Conservation (phyloP, 2,329 filamentous ascomycete genomes). For the Penicillium sp. region DNA sequence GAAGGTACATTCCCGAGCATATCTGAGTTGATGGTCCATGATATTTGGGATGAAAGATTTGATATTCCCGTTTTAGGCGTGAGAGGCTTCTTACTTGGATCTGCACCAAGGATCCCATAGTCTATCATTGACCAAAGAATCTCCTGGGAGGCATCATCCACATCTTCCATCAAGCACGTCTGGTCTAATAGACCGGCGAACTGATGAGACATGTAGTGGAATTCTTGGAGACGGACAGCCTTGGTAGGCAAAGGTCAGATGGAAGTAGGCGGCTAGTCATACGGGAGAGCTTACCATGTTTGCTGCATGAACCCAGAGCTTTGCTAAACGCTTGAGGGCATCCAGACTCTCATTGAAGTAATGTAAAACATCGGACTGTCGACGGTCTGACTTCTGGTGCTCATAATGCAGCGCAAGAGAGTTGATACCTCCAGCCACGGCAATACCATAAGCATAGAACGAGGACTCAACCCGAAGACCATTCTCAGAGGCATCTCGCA, state of each 20-base stretch:
- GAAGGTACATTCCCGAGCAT: neutral
- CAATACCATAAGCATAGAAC: conserved; percentile 36
- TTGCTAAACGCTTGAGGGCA: conserved; percentile 15
- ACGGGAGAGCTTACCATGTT: conserved; percentile 20
- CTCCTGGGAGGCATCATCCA: conserved; percentile 14
- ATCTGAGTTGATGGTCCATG: neutral
- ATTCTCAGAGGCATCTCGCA: conserved; percentile 20
- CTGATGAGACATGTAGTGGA: conserved; percentile 18
- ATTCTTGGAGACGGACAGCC: conserved; percentile 21
- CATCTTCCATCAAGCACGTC: conserved; percentile 14
- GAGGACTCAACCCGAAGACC: conserved; percentile 28
- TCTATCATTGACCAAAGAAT: conserved; percentile 26
- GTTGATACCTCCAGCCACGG: conserved; percentile 26
- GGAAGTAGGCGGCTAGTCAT: neutral
- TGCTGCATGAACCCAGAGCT: conserved; percentile 21
- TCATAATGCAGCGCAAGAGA: conserved; percentile 17
- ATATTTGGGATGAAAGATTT: neutral
- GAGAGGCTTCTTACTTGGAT: conserved; percentile 6
- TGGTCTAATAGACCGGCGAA: conserved; percentile 20
- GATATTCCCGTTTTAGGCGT: neutral
- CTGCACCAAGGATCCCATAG: conserved; percentile 18
- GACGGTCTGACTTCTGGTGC: neutral
- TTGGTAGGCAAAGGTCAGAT: neutral
- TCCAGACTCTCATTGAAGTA: conserved; percentile 20
- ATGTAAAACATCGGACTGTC: conserved; percentile 8